Percentiles rank a stretch among this genome's conserved stretches.
Evolutionary conservation across 2,329 filamentous ascomycete genomes (phyloP).

Genomic region (Aspergillus sp.): DNA sequence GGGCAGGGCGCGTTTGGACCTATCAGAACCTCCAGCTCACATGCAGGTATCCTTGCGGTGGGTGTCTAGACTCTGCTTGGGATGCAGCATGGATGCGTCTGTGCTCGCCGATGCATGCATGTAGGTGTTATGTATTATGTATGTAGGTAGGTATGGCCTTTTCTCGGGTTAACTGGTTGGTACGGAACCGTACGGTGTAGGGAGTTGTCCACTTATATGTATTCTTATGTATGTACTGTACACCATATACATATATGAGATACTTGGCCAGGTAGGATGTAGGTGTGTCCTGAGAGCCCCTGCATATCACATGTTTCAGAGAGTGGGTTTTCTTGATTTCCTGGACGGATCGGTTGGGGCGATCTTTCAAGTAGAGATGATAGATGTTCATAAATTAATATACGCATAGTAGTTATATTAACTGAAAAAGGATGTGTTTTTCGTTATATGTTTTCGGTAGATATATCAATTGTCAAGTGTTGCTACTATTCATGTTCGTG

Average conservation of each 20-base stretch:
- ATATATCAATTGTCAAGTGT: too few relatives aligned
- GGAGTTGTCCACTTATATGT: not conserved
- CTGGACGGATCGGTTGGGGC: too few relatives aligned
- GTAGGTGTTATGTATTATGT: not conserved
- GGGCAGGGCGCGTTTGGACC: not conserved
- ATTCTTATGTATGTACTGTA: too few relatives aligned
- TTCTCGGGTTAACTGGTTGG: not conserved
- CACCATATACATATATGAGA: too few relatives aligned
- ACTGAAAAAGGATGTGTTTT: too few relatives aligned
- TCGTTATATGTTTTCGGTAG: too few relatives aligned
- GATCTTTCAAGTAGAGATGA: too few relatives aligned
- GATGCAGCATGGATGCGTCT: not conserved
- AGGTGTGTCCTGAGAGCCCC: not conserved
- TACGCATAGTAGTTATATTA: too few relatives aligned
- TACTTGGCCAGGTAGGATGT: not conserved
- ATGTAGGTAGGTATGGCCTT: not conserved
- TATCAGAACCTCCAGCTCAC: not conserved
- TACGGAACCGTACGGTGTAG: not conserved
- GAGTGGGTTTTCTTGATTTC: too few relatives aligned
- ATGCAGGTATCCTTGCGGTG: constrained; percentile 5
- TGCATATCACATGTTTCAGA: not conserved
- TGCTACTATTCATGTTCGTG: too few relatives aligned
- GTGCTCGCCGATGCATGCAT: not conserved
- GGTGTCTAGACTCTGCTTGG: not conserved
- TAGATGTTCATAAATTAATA: too few relatives aligned